phyloP scores from a whole-genome alignment of 306 rosid species.

The Lupinus albus region DNA sequence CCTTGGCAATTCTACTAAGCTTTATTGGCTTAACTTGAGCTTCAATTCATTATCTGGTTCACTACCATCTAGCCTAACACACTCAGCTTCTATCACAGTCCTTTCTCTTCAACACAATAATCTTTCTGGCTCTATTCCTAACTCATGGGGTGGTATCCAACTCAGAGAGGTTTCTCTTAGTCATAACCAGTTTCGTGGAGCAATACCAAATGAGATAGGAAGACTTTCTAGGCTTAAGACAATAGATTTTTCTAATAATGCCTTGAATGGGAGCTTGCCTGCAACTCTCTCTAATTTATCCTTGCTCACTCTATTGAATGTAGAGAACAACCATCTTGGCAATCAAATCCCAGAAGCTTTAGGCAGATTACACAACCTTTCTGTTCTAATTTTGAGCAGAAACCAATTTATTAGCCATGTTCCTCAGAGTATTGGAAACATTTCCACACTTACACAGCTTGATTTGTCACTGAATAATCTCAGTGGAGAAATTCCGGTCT shows the following conservation, averaged over 20 bases:
- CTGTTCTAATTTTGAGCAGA: constrained; percentile 59
- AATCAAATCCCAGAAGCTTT: constrained; percentile 55
- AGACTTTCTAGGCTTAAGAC: constrained; percentile 55
- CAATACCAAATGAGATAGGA: constrained; percentile 59
- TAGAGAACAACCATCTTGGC: constrained; percentile 53
- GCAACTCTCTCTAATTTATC: constrained; percentile 44
- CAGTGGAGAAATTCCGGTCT: constrained; percentile 67
- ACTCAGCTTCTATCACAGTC: constrained; percentile 54
- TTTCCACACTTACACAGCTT: constrained; percentile 64
- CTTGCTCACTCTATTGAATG: constrained; percentile 54
- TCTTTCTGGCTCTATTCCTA: constrained; percentile 67
- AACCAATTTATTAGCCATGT: constrained; percentile 66
- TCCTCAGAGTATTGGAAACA: constrained; percentile 63
- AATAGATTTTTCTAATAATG: constrained; percentile 60
- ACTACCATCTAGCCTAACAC: constrained; percentile 53
- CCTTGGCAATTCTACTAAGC: constrained; percentile 72
- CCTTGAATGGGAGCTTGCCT: constrained; percentile 61
- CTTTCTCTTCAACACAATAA: constrained; percentile 70
- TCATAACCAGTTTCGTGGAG: constrained; percentile 55
- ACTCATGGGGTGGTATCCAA: constrained; percentile 54
- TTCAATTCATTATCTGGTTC: constrained; percentile 72
- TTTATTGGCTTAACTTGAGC: constrained; percentile 70
- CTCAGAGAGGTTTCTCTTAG: constrained; percentile 57
- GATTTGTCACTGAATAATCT: constrained; percentile 77
- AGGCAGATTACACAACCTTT: constrained; percentile 56